Percentiles rank a stretch among this genome's conserved stretches.
Conservation (phyloP, 2,329 filamentous ascomycete species). For the Fusarium pseudoanthophilum region DNA sequence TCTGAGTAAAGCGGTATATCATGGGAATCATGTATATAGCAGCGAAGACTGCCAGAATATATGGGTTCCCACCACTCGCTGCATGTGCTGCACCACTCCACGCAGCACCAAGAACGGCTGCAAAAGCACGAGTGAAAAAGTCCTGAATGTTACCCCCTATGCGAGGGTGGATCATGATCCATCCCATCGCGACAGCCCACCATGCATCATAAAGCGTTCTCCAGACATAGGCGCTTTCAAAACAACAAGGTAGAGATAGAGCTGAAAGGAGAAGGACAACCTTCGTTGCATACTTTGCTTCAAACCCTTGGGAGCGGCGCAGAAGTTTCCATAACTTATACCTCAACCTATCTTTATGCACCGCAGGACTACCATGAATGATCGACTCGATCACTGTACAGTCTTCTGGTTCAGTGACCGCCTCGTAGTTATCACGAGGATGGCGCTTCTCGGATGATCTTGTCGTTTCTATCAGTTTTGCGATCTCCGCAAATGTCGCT, state of each 20-base stretch:
- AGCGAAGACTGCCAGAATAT: constrained; percentile 65
- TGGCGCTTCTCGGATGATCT: constrained; percentile 51
- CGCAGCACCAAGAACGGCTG: constrained; percentile 62
- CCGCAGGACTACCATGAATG: constrained; percentile 48
- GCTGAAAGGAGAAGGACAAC: constrained; percentile 62
- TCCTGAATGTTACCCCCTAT: constrained; percentile 69
- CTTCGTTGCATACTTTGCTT: constrained; percentile 67
- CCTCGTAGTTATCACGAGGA: constrained; percentile 34
- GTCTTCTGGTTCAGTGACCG: constrained; percentile 39
- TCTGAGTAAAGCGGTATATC: constrained; percentile 66
- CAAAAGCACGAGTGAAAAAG: constrained; percentile 61
- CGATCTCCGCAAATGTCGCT: constrained; percentile 58
- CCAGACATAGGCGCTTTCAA: constrained; percentile 55
- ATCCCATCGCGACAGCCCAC: constrained; percentile 68
- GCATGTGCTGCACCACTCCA: constrained; percentile 66
- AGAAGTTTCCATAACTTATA: constrained; percentile 61
- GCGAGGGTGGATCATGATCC: constrained; percentile 62
- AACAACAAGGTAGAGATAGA: constrained; percentile 65
- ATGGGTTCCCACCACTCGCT: constrained; percentile 63
- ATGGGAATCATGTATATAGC: constrained; percentile 69
- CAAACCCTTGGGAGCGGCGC: constrained; percentile 66
- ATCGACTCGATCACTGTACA: constrained; percentile 54
- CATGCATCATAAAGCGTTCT: constrained; percentile 66
- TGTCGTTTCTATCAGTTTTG: constrained; percentile 56
- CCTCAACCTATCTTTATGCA: constrained; percentile 53